Evolutionary conservation across 352 stramenopile genomes (phyloP).

Genomic region (Phytopythium mirpurense): DNA sequence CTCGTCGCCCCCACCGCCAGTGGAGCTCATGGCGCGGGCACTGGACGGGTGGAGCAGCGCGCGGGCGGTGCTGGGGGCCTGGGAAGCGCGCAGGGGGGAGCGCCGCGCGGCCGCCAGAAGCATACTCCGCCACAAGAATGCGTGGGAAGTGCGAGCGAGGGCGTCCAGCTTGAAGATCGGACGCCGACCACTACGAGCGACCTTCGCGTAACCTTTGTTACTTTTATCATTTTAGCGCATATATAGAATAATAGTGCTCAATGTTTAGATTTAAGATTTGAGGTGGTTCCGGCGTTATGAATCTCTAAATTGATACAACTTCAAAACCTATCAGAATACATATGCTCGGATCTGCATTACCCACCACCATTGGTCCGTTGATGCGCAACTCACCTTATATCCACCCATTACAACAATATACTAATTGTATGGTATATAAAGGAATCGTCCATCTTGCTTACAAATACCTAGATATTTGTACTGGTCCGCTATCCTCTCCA

Average conservation of each 20-base stretch:
- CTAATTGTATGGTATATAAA: too few relatives aligned
- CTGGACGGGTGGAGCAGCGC: not conserved
- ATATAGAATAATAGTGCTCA: too few relatives aligned
- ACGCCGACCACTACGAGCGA: too few relatives aligned
- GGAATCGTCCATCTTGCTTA: too few relatives aligned
- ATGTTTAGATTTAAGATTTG: too few relatives aligned
- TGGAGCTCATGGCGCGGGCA: slow-evolving; percentile 37
- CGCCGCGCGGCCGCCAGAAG: slow-evolving; percentile 15
- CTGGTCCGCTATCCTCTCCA: not conserved
- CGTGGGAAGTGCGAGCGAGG: not conserved
- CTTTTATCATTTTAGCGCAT: too few relatives aligned
- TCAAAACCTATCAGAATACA: not conserved
- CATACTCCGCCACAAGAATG: slow-evolving; percentile 11
- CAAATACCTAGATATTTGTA: too few relatives aligned
- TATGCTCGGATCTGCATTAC: slow-evolving; percentile 3
- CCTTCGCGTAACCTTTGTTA: slow-evolving; percentile 6
- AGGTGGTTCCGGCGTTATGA: too few relatives aligned
- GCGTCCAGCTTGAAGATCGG: slow-evolving; percentile 3
- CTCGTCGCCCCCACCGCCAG: slow-evolving; percentile 28
- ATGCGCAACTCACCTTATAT: not conserved
- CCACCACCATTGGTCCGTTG: slow-evolving; percentile 8
- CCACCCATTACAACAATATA: slow-evolving; percentile 2
- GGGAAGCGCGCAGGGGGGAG: slow-evolving; percentile 5
- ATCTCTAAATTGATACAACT: not conserved
- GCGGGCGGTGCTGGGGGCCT: not conserved